A percentile compares a stretch with the other conserved stretches of the same genome.
phyloP scores from a whole-genome alignment of 2,329 filamentous ascomycete genomes.

The Fusarium sp. region DNA sequence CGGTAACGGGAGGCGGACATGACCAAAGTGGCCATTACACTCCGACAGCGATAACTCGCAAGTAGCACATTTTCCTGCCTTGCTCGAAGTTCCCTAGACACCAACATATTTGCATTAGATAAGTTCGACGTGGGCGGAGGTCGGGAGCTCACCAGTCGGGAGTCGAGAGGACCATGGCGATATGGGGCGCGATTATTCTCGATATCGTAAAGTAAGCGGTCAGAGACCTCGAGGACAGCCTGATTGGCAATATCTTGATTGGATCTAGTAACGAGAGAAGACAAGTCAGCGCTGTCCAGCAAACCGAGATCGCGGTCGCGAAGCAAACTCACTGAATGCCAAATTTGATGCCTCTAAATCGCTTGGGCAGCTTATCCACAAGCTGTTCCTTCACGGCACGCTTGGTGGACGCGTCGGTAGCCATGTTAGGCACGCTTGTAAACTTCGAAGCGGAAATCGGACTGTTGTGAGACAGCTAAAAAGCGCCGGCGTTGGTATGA shows the following conservation, averaged over 20 bases:
- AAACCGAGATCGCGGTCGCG: not conserved
- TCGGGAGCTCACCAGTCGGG: slow-evolving; percentile 71
- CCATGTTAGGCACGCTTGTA: slow-evolving; percentile 15
- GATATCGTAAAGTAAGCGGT: slow-evolving; percentile 92
- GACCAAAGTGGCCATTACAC: slow-evolving; percentile 96
- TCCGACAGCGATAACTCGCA: slow-evolving; percentile 84
- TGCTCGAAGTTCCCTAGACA: slow-evolving; percentile 82
- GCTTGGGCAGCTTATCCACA: slow-evolving; percentile 87
- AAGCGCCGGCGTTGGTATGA: not conserved
- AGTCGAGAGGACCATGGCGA: slow-evolving; percentile 87
- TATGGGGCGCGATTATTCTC: slow-evolving; percentile 81
- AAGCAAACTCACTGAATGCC: slow-evolving; percentile 79
- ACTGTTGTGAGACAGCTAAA: not conserved
- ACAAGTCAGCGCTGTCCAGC: not conserved
- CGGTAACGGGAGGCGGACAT: slow-evolving; percentile 89
- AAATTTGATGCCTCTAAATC: slow-evolving; percentile 93
- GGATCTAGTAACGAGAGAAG: slow-evolving; percentile 65
- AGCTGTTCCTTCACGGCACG: slow-evolving; percentile 83
- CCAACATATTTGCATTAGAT: not conserved
- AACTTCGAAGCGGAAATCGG: not conserved
- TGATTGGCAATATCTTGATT: slow-evolving; percentile 96
- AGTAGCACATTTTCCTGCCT: slow-evolving; percentile 82
- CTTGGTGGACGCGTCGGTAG: slow-evolving; percentile 37
- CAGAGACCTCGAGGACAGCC: slow-evolving; percentile 93
- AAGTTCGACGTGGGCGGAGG: not conserved